Base-by-base conservation (phyloP, 495 filamentous ascomycete genomes). In the Immersiella caudata region DNA sequence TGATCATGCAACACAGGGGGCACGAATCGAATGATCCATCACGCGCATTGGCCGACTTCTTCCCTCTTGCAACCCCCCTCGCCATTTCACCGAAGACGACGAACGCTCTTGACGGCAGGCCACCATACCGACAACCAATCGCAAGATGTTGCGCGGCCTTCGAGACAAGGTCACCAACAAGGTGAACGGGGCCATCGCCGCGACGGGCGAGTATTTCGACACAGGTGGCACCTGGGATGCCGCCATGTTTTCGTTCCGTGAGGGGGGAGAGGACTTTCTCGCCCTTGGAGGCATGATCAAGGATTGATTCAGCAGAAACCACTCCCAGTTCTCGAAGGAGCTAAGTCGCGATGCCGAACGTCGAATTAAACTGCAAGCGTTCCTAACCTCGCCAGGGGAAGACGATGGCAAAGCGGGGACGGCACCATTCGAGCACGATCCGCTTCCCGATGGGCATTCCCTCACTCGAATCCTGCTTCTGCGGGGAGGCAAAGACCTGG, bases 91-190 rank as follows among this genome's bases (percentile, higher is more conserved):
- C 4, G 4, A 8, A 33, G 8, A 33, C 29, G 29, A 4, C 29
- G 8, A 33, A 3, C 8, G 29, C 29, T 33, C 8, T 33, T 8
- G 3, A 33, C 29, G 29, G 8, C 29, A n/a, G n/a, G n/a, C n/a
- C n/a, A n/a, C n/a, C n/a, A n/a, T n/a, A n/a, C n/a, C n/a, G n/a
- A 33, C 29, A 33, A 33, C 29, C 8, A 33, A 3, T 33, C 29
- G 4, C 29, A 33, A 33, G 40, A 55, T 55, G 52, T 26, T 55
- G 8, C 52, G 52, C 52, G 20, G 52, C 52, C 52, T 55, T 20
- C 52, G 20, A 55, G 52, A 55, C 20, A 55, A 55, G 14, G 52
- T 55, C 5, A 22, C n/a, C 21, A 55, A 22, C 52, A 55, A 55
- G 52, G 52, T 55, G 52, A 55, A n/a, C 52, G 24, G 7, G 2